Conservation (phyloP, 2,329 filamentous ascomycete genomes). For the Helotiales sp. region DNA sequence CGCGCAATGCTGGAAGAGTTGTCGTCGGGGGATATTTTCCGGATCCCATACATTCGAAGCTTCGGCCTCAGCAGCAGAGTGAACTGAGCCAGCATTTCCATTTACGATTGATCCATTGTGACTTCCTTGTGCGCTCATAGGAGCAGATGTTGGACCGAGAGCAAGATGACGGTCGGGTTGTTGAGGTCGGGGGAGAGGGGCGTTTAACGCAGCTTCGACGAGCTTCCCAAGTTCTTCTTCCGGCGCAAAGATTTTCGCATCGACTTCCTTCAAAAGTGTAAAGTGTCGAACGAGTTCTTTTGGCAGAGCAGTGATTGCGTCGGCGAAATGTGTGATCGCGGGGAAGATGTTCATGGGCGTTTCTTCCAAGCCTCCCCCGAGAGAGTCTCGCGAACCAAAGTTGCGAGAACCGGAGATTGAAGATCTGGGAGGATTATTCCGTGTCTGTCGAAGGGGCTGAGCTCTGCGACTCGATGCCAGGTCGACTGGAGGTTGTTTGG, state of each 20-base stretch:
- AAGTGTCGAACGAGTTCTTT: constrained; percentile 96
- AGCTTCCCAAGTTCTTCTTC: constrained; percentile 82
- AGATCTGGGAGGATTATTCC: constrained; percentile 65
- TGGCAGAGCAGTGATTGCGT: constrained; percentile 88
- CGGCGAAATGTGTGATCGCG: constrained; percentile 78
- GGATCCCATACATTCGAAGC: constrained; percentile 56
- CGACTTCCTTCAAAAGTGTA: constrained; percentile 94
- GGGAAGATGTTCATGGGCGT: constrained; percentile 71
- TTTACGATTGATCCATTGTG: constrained; percentile 42
- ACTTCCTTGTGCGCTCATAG: constrained; percentile 38
- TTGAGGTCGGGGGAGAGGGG: constrained; percentile 51
- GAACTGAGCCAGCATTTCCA: constrained; percentile 36
- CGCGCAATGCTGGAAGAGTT: constrained; percentile 79
- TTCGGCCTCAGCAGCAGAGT: constrained; percentile 48
- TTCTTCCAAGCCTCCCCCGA: constrained; percentile 49
- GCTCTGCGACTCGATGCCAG: constrained; percentile 58
- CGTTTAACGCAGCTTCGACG: constrained; percentile 66
- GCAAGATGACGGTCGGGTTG: constrained; percentile 42
- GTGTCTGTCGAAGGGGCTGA: constrained; percentile 68
- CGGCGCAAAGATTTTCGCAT: constrained; percentile 91
- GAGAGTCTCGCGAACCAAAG: constrained; percentile 49
- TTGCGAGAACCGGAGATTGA: constrained; percentile 54
- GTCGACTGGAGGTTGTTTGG: constrained; percentile 39
- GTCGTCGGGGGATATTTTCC: constrained; percentile 68
- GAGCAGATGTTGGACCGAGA: constrained; percentile 36